Evolutionary conservation across 2,329 filamentous ascomycete genomes (phyloP), one percentile per base, ranked within the genome.

Genomic region (Colletotrichum tanaceti): DNA sequence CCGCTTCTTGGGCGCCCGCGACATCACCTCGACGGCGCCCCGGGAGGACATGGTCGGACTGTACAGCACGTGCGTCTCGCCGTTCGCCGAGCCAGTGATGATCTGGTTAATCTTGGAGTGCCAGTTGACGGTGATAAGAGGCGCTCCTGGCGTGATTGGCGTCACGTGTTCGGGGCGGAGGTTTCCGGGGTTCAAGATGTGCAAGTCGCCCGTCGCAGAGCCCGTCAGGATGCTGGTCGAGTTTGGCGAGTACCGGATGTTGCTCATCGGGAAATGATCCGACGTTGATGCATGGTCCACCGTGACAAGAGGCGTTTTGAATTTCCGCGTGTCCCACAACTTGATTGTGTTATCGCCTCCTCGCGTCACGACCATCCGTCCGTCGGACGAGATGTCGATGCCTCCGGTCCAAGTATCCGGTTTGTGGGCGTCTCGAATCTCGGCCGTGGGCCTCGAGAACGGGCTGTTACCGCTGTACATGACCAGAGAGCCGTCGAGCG

Each of bases 101-200:
- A 99, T 97, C 77, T 99, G 96, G 77, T 99, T 98, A 76, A 99
- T 89, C 79, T 94, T 97, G 22, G 92, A 86, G 75, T 99, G 95
- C 96, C 96, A 99, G 71, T 92, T 84, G 32, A 97, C 93, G 2
- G 90, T 90, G 70, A 98, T 92, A 10, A 99, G 82, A 1, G 95
- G 88, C 6, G 90, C 92, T 16, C 91, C 91, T 0, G 93, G 91
- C 0, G 95, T 98, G n/a, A 99, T 89, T 3, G 93, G 91, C 3
- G 95, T 97, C 64, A 95, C 89, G 38, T 93, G 88, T 77, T 98
- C 94, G 1, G 94, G 86, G 66, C 87, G 90, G 64, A 99, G 85
- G 58, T 97, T 98, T 46, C 94, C 96, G 0, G 96, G 93, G 76
- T 98, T 98, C 68, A 99, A 82, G 69, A 99, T 96, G 79, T 98